Evolutionary conservation across 179 eudicot genomes (phyloP).

Genomic region (Beta macrorhiza): DNA sequence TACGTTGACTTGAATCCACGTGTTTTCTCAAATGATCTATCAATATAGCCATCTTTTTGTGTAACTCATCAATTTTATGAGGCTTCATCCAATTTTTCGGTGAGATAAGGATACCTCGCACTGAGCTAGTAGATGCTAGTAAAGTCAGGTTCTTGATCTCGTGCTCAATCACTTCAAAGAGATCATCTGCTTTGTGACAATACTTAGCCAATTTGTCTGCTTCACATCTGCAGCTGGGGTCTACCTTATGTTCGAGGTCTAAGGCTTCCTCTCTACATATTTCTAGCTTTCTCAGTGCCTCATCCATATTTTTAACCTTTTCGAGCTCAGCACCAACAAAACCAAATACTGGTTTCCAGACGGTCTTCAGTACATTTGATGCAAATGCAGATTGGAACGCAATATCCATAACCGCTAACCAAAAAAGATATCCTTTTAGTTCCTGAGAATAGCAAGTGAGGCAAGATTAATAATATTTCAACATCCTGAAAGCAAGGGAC

Average conservation of each 20-base stretch:
- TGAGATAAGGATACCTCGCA: neutral
- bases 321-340: neutral
- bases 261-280: neutral
- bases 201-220: neutral
- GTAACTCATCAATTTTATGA: neutral
- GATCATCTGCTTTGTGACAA: neutral
- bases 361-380: neutral
- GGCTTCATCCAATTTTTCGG: neutral
- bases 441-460: neutral
- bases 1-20: neutral
- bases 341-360: neutral
- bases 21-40: neutral
- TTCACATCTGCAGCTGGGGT: neutral
- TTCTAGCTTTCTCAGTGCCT: slow-evolving; percentile 1
- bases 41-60: neutral
- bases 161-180: neutral
- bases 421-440: neutral
- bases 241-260: neutral
- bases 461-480: neutral
- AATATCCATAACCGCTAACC: neutral
- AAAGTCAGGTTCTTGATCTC: neutral
- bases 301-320: neutral
- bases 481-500: too few relatives aligned
- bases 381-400: neutral
- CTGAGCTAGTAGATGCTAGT: neutral